Conservation (phyloP, 2,329 filamentous ascomycete genomes). For the Stagonosporopsis cucurbitacearum region DNA sequence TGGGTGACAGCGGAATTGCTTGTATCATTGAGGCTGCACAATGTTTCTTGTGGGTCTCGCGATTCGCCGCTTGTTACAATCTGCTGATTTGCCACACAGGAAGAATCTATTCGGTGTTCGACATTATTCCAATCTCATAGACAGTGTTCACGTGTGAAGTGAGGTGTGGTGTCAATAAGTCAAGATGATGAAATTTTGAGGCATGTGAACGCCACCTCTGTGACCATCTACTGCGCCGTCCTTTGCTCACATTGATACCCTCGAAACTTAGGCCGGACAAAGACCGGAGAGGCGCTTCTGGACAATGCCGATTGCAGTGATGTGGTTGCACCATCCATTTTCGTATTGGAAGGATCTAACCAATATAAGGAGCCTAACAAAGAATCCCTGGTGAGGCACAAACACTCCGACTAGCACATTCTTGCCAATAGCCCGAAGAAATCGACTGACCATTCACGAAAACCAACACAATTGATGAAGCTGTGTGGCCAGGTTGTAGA, state of each 20-base stretch:
- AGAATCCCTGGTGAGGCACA: neutral
- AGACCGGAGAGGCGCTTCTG: neutral
- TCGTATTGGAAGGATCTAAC: neutral
- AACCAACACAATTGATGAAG: neutral
- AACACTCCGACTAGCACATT: neutral
- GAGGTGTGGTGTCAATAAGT: neutral
- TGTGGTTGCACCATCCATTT: neutral
- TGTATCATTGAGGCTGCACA: neutral
- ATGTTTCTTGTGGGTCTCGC: neutral
- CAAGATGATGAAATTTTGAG: neutral
- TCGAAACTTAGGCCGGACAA: neutral
- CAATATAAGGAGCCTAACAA: neutral
- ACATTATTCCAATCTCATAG: neutral
- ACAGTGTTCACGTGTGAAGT: neutral
- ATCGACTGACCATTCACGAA: neutral
- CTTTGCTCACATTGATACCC: neutral
- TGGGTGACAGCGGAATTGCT: neutral
- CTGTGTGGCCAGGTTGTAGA: neutral
- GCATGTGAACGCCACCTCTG: slow-evolving; percentile 1
- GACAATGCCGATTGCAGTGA: neutral
- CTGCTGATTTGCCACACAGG: neutral
- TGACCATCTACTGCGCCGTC: neutral
- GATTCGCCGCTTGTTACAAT: neutral
- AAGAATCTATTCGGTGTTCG: neutral
- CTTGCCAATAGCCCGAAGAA: neutral